Base-by-base conservation (phyloP, 2,329 filamentous ascomycete species). In the Beauveria sp. region DNA sequence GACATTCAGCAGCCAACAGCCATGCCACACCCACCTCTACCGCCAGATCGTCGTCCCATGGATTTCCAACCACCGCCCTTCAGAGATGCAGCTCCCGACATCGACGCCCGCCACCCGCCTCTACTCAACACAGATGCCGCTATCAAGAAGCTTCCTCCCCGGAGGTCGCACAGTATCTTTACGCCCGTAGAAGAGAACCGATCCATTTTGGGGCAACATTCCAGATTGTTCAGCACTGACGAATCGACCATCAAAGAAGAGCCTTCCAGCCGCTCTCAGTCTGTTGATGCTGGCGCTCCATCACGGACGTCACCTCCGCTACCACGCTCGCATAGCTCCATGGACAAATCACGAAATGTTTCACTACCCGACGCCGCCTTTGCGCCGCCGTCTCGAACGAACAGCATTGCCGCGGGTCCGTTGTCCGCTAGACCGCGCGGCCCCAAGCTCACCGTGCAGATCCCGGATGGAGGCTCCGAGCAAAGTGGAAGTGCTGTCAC, bases 151-250 rank as follows among this genome's bases (percentile, higher is more conserved):
- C 77, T 90, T 65, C 87, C 88, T 2, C 89, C 88, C 69, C 87
- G 90, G 40, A 93, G 93, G 72, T 88, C 88, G 24, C 88, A 93
- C 71, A 97, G 93, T 73, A 98, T 99, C 63, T 98, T 98, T 71
- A 99, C 95, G 0, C 95, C 95, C 0, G 96, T 99, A 65, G 95
- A 98, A 69, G 93, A 96, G 71, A 92, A 89, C 68, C 85, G 90
- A 54, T 97, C 93, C 1, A 88, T 97, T 62, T 77, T 97, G 49
- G 91, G 91, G 14, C 90, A 93, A 66, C 92, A 96, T 72, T 87
- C 90, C 65, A 86, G 85, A 18, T 84, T 83, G 1, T 88, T 89
- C 66, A 81, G 85, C 10, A 79, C 83, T 3, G 85, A 86, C 54
- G 73, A 80, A 53, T 78, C 70, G 58, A 65, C 69, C 42, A 43